Evolutionary conservation across 2,329 filamentous ascomycete genomes (phyloP).

Genomic region (Onygenales sp.): DNA sequence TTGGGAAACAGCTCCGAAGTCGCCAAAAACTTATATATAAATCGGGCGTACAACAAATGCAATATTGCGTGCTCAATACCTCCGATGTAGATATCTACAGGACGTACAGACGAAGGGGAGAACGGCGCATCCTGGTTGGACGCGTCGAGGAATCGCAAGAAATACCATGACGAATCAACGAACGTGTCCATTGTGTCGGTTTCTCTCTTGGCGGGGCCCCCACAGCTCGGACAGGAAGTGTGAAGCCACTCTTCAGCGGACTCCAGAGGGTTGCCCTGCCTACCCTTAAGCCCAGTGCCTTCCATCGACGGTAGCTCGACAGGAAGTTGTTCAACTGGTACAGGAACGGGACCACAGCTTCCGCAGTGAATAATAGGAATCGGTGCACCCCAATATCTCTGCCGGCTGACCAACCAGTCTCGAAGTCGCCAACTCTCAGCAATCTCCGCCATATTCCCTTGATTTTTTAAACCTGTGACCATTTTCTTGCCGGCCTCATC

Average conservation of each 20-base stretch:
- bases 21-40: conserved; percentile 80
- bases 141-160: conserved; percentile 54
- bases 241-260: conserved; percentile 64
- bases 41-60: conserved; percentile 79
- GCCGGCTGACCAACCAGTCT: conserved; percentile 88
- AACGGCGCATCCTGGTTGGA: conserved; percentile 55
- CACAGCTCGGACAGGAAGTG: conserved; percentile 62
- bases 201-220: conserved; percentile 62
- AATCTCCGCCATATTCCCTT: conserved; percentile 49
- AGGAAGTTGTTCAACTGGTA: conserved; percentile 66
- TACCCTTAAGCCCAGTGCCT: conserved; percentile 57
- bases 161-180: conserved; percentile 94
- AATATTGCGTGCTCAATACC: conserved; percentile 87
- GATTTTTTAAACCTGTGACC: conserved; percentile 39
- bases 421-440: conserved; percentile 69
- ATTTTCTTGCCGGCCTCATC: conserved; percentile 53
- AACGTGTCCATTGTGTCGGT: conserved; percentile 97
- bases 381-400: conserved; percentile 84
- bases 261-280: conserved; percentile 68
- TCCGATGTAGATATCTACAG: conserved; percentile 81
- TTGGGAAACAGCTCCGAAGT: conserved; percentile 32
- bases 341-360: conserved; percentile 67
- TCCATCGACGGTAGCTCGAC: conserved; percentile 64
- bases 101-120: conserved; percentile 49
- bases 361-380: conserved; percentile 80